Evolutionary conservation across 2,329 filamentous ascomycete species (phyloP), one percentile per base, ranked within the genome.

Genomic region (Rhynchosporium graminicola): DNA sequence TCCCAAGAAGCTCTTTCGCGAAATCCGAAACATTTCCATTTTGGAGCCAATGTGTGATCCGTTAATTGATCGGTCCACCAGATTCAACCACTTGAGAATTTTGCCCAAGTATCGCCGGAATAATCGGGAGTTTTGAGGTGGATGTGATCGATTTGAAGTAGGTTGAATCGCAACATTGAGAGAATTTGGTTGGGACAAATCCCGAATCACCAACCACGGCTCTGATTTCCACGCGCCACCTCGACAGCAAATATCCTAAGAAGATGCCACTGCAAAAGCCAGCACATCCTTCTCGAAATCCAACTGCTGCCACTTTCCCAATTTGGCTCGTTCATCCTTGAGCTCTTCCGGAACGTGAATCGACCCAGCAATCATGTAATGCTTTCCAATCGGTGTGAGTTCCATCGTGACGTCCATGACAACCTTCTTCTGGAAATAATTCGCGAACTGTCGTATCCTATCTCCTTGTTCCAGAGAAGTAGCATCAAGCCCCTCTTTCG

Each of bases 331-430:
- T n/a, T 62, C 51, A 29, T 64, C 48, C 4, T 63, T 59, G 2
- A 31, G 45, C 3, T 40, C 64, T 50, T 64, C 54, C 0, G 50
- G 58, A 4, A 63, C 45, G 9, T 68, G 64, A 2, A 73, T 59
- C 9, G 70, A 67, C 33, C 64, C 68, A 40, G 63, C 71, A 55
- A 74, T 66, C 73, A 75, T 74, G 33, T 70, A 75, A 48, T 68
- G 62, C 10, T 26, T 40, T 3, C 72, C 73, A 3, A 74, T 54
- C 8, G 71, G 71, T 3, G 54, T 54, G 28, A 75, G 47, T 33
- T 71, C 69, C 65, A 73, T 72, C 26, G 61, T 67, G 3, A 74
- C 72, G 62, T 73, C 63, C 6, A 51, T 65, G 4, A 75, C 65
- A 13, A 47, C 60, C 28, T 64, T 63, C 8, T 64, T 67, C 36